Conservation (phyloP, 352 stramenopile genomes). For the Blastocystis sp. region DNA sequence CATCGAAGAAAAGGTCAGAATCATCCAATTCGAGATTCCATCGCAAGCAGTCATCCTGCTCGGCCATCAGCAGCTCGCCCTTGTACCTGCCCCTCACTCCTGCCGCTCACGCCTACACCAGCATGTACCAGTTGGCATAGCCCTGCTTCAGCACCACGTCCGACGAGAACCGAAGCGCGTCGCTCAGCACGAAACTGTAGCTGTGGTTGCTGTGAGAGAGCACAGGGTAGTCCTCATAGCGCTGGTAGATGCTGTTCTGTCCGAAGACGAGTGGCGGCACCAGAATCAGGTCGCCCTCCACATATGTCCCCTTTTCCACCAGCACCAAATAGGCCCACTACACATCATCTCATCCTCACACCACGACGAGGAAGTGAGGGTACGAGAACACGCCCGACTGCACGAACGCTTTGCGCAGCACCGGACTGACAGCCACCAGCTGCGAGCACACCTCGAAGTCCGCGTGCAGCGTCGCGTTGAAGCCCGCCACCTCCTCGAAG, state of each 20-base stretch:
- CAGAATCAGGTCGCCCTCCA: background rate
- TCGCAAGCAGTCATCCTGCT: background rate
- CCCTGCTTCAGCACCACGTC: constrained; percentile 1
- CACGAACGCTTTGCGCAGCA: background rate
- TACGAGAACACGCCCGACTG: background rate
- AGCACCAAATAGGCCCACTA: constrained; percentile 25
- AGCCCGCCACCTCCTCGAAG: background rate
- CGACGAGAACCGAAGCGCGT: background rate
- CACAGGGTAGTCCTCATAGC: background rate
- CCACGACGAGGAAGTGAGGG: background rate
- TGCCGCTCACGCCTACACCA: background rate
- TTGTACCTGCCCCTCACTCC: background rate
- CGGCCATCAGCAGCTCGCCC: constrained; percentile 8
- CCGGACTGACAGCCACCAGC: background rate
- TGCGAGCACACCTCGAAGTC: background rate
- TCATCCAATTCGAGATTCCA: background rate
- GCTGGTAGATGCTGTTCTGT: constrained; percentile 29
- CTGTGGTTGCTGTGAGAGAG: background rate
- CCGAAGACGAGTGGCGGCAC: constrained; percentile 10
- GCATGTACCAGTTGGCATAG: constrained; percentile 42
- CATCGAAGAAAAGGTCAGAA: background rate
- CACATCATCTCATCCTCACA: background rate
- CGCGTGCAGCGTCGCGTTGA: background rate
- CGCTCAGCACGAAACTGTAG: background rate
- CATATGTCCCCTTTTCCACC: background rate